Conservation (phyloP, 495 filamentous ascomycete genomes). For the Apiosordaria backusii region DNA sequence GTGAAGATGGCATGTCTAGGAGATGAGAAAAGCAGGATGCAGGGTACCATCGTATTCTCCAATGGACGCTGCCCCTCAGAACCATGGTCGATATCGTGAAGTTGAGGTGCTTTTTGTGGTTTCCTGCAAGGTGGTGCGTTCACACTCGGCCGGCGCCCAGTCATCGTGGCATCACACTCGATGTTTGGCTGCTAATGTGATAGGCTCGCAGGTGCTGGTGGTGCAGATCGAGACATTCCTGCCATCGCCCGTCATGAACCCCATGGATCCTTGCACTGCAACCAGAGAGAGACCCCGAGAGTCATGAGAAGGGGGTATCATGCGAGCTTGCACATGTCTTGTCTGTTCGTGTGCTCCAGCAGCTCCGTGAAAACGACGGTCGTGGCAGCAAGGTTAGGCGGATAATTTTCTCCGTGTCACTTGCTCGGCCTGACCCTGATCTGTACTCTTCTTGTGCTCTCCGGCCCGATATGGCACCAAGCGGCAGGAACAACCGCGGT, state of each 20-base stretch:
- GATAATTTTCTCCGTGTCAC: background rate
- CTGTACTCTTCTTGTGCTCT: background rate
- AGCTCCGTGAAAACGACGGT: background rate
- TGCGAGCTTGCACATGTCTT: background rate
- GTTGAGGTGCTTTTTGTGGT: background rate
- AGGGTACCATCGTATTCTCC: background rate
- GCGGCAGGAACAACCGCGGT: background rate
- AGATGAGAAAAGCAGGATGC: background rate
- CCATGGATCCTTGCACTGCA: constrained; percentile 20
- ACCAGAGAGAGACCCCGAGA: constrained; percentile 2
- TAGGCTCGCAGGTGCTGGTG: constrained; percentile 15
- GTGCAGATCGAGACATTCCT: constrained; percentile 30
- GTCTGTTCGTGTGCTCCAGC: background rate
- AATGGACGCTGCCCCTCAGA: background rate
- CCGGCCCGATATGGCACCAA: constrained; percentile 4
- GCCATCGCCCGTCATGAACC: constrained; percentile 30
- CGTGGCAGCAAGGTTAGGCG: background rate
- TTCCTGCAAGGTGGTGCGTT: background rate
- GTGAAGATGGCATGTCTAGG: background rate
- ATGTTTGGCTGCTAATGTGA: constrained; percentile 10
- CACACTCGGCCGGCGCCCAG: background rate
- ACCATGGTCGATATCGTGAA: background rate
- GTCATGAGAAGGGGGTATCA: constrained; percentile 1
- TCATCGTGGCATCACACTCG: constrained; percentile 17
- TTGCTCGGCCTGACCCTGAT: background rate